phyloP scores from a whole-genome alignment of 768 basidiomycete species.

The Tylopilus balloui region DNA sequence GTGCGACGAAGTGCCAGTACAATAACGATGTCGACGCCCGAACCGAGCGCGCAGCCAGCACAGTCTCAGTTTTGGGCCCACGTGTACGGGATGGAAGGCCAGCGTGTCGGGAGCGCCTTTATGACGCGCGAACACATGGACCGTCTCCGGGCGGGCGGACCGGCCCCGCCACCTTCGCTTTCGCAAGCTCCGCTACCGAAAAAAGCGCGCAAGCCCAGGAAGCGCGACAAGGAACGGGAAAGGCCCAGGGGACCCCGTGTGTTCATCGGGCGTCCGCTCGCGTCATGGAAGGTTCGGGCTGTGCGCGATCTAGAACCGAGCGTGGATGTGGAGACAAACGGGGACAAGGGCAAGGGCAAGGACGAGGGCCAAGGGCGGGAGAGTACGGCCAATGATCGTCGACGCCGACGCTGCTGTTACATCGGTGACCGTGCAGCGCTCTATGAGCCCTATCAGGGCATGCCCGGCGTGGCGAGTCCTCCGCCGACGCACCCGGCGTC shows the following conservation, averaged over 20 bases:
- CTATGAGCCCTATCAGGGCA: constrained; percentile 19
- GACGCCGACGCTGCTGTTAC: constrained; percentile 12
- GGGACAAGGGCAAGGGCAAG: not conserved
- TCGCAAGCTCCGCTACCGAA: not conserved
- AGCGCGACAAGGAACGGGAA: not conserved
- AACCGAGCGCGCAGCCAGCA: not conserved
- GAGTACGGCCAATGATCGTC: not conserved
- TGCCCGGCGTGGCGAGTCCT: constrained; percentile 7
- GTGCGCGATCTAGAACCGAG: constrained; percentile 23
- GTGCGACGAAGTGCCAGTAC: not conserved
- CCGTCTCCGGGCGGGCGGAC: not conserved
- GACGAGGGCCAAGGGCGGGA: not conserved
- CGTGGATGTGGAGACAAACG: not conserved
- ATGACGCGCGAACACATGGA: constrained; percentile 12
- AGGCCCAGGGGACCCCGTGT: constrained; percentile 12
- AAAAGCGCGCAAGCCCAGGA: not conserved
- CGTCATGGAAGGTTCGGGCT: constrained; percentile 21
- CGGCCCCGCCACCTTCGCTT: not conserved
- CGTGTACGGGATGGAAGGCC: constrained; percentile 30
- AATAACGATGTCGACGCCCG: constrained; percentile 2
- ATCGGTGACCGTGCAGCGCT: constrained; percentile 17
- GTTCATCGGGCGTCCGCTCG: constrained; percentile 24
- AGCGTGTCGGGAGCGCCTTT: constrained; percentile 27
- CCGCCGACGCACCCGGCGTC: not conserved
- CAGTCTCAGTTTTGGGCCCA: constrained; percentile 32